Evolutionary conservation across 306 rosid species (phyloP).

Genomic region (Quercus aquifolioides): DNA sequence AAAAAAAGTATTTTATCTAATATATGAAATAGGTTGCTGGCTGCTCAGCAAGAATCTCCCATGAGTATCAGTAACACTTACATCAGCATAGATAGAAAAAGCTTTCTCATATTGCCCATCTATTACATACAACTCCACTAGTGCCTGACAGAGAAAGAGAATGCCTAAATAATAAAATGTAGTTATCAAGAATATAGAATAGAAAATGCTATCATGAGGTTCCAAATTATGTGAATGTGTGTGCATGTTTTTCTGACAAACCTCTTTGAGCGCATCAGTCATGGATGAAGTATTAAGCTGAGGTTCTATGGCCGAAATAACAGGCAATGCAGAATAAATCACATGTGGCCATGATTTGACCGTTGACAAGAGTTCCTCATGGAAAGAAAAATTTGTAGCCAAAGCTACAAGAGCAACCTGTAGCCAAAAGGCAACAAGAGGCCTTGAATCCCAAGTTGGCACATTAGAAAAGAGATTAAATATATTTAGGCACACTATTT

Average conservation of each 20-base stretch:
- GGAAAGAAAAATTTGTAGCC: slow-evolving; percentile 84
- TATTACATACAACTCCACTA: slow-evolving; percentile 84
- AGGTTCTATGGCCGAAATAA: slow-evolving; percentile 93
- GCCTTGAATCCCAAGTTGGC: slow-evolving; percentile 6
- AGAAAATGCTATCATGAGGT: slow-evolving; percentile 1
- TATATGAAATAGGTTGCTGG: neutral
- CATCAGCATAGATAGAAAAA: slow-evolving; percentile 91
- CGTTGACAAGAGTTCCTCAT: slow-evolving; percentile 68
- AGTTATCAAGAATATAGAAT: slow-evolving; percentile 12
- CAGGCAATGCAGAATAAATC: slow-evolving; percentile 78
- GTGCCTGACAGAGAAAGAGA: slow-evolving; percentile 55
- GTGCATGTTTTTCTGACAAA: slow-evolving; percentile 18
- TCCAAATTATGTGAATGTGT: neutral
- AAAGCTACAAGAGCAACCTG: slow-evolving; percentile 98
- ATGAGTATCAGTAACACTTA: slow-evolving; percentile 45
- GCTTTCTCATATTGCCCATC: slow-evolving; percentile 84
- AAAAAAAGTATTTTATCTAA: neutral
- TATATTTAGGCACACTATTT: slow-evolving; percentile 5
- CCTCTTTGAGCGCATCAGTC: slow-evolving; percentile 91
- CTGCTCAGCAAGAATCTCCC: slow-evolving; percentile 12
- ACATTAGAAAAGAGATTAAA: neutral
- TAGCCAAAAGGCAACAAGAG: slow-evolving; percentile 24
- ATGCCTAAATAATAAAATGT: slow-evolving; percentile 5
- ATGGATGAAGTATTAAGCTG: slow-evolving; percentile 80
- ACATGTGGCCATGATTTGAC: slow-evolving; percentile 84